Base-by-base conservation (phyloP, 768 basidiomycete species). In the Panaeolus papilionaceus region DNA sequence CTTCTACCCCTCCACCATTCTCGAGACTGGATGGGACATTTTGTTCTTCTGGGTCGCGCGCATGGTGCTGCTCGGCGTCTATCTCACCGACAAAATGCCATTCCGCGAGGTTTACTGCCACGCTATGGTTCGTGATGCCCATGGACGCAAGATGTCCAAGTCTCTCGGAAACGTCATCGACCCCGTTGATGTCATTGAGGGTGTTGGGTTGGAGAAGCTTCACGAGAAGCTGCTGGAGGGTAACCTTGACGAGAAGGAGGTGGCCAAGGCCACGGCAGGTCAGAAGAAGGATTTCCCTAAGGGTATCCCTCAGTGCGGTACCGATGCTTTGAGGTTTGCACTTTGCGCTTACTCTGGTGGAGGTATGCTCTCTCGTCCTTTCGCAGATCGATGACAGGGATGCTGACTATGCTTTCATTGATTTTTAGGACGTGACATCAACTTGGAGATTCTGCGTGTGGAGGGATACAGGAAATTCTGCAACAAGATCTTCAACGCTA, bases 21-120 rank as follows among this genome's bases (percentile, higher is more conserved):
- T 99, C 38, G 98, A 99, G 81, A 99, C 98, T 0, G 98, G 98
- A 58, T 99, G 98, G 97, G 98, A 99, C 70, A 99, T 99, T 73
- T 79, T 99, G n/a, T 96, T 96, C 86, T 99, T 99, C 88, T 99
- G 98, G 98, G 97, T 99, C 7, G 96, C 98, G 16, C 92, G 98
- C 49, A 99, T 99, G 97, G 97, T 93, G 62, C 81, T 99, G 74
- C 89, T 99, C 40, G 97, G 98, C 49, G 81, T 95, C 72, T 86
- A 92, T 66, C 88, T 98, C 58, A 99, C 98, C 0, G 96, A 87
- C 33, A 79, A 92, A 74, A 87, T 99, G 83, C 98, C 98, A 1
- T 99, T 99, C 86, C 84, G 88, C 61, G 96, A 99, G 79, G 96
- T 99, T 9, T 89, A 92, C 76, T 99, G 96, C 80, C 98, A 99